Base-by-base conservation (phyloP, 345 rosid genomes). In the Brassica napus region DNA sequence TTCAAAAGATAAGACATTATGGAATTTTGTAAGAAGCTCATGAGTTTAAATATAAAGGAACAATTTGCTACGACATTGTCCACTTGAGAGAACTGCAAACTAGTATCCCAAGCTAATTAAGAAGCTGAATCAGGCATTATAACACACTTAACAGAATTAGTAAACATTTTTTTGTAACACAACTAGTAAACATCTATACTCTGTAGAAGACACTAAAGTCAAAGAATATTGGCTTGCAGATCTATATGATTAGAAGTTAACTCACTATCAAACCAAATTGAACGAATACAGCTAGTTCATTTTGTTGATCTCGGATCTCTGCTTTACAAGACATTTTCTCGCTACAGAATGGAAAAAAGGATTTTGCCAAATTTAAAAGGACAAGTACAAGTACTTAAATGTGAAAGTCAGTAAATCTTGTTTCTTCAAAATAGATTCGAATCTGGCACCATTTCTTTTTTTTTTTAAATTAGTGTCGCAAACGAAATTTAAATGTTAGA, bases 361-460 rank as follows among this genome's bases (percentile, higher is more conserved):
- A 49, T 49, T 12, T 52, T 39, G 47, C 77, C 15, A 59, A 55
- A 21, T 34, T 67, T 61, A 24, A 34, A 49, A 73, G 58, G 59
- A 68, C 74, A 79, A 73, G 32, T 30, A 73, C 64, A 79, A 34
- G 69, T 60, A 79, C 66, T 4, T 28, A 73, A 10, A 32, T 8
- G 6, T 66, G 77, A 79, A 79, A 79, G 78, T 42, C 58, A 16
- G 52, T 60, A 7, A 49, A 60, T 61, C 12, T 73, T 15, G 32
- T 73, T 73, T 79, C 78, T 68, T 37, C 35, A 68, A 42, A 72
- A 71, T 55, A 58, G 6, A 73, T 47, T 73, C 26, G 24, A 73
- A 31, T 61, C 14, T 39, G 74, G 47, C 63, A 6, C 58, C 26
- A 12, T 60, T 6, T 34, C 3, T 4, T 72, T 55, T 54, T 72